phyloP scores from a whole-genome alignment of 306 rosid genomes.

The Corylus heterophylla region DNA sequence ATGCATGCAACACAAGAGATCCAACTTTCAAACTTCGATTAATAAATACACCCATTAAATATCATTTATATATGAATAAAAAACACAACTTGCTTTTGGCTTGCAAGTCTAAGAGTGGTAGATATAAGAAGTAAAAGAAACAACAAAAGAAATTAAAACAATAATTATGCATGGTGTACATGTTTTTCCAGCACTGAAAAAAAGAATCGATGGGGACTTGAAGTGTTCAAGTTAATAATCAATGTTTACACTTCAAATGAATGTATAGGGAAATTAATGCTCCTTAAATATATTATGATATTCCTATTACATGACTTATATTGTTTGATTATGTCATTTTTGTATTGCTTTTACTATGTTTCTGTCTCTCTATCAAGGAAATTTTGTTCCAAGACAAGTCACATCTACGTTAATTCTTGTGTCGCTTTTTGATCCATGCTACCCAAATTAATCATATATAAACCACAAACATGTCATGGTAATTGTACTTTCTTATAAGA shows the following conservation, averaged over 20 bases:
- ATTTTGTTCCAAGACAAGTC: neutral
- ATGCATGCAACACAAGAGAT: too few relatives aligned
- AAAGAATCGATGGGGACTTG: neutral
- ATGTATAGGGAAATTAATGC: neutral
- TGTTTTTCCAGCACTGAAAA: neutral
- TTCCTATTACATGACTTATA: neutral
- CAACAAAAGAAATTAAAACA: neutral
- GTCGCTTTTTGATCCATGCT: neutral
- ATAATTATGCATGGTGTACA: too few relatives aligned
- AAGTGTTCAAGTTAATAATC: constrained; percentile 12
- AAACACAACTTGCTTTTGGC: neutral
- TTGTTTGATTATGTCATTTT: neutral
- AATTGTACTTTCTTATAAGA: too few relatives aligned
- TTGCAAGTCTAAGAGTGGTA: constrained; percentile 5
- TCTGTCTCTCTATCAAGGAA: neutral
- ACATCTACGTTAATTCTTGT: too few relatives aligned
- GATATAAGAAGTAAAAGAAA: constrained; percentile 6
- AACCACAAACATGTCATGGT: too few relatives aligned
- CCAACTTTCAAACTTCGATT: neutral
- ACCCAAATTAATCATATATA: too few relatives aligned
- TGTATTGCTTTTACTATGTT: neutral
- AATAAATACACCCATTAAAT: neutral
- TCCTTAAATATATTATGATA: neutral
- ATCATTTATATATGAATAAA: neutral
- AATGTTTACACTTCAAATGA: constrained; percentile 1